Conservation (phyloP, 2,329 filamentous ascomycete genomes). For the Aspergillus oerlinghausenensis region DNA sequence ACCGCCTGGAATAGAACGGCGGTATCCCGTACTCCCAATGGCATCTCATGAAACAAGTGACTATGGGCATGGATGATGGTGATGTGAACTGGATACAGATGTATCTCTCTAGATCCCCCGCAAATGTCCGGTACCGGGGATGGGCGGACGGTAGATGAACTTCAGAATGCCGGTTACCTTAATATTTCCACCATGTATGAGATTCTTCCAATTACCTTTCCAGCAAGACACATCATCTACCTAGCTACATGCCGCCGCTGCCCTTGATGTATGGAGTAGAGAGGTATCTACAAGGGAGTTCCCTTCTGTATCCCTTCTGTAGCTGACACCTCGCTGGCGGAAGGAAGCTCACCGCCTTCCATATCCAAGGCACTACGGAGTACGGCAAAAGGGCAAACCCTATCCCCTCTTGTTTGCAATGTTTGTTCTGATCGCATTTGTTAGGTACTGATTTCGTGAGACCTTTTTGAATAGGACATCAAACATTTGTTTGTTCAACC, state of each 20-base stretch:
- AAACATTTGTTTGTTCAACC: constrained; percentile 1
- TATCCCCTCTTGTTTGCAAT: constrained; percentile 26
- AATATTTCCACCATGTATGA: no score
- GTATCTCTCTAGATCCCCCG: neutral
- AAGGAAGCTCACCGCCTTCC: neutral
- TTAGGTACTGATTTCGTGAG: neutral
- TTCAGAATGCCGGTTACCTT: no score
- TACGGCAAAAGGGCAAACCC: constrained; percentile 10
- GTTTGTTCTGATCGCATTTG: constrained; percentile 17
- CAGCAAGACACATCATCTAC: neutral
- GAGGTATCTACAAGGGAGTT: no score
- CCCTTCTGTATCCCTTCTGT: no score
- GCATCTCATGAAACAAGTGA: neutral
- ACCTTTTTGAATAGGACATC: neutral
- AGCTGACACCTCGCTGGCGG: no score
- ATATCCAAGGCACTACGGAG: neutral
- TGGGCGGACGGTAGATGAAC: neutral
- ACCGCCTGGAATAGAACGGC: no score
- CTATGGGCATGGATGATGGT: neutral
- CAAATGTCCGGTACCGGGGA: neutral
- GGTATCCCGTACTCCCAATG: neutral
- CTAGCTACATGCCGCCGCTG: no score
- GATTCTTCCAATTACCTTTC: neutral
- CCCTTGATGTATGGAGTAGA: no score
- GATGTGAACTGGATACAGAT: neutral